Base-by-base conservation (phyloP, 2,329 filamentous ascomycete species). In the Thelonectria rubi region DNA sequence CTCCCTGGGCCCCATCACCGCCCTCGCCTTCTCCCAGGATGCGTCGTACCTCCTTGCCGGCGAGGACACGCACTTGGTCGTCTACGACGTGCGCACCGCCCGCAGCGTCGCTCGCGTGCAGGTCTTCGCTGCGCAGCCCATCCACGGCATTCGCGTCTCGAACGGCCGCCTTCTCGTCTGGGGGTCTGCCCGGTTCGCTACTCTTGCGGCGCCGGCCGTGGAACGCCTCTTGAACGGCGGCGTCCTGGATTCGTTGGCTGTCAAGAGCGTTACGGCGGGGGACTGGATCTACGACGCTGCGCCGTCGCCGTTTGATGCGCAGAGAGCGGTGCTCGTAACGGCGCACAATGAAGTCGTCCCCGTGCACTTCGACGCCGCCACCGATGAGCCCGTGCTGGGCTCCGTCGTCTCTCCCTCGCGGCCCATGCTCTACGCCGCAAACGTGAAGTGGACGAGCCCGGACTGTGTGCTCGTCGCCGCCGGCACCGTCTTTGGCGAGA, bases 401-500 rank as follows among this genome's bases (percentile, higher is more conserved):
- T 78, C 80, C 1, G 72, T 87, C 2, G 80, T 83, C 12, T 87
- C 88, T 6, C 88, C 89, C 15, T 91, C 94, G 8, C 86, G 91
- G 45, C 94, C 93, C 2, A 93, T 97, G 56, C 83, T 99, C 8
- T 99, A 97, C 76, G 92, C 93, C 15, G 94, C 93, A 5, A 87
- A 91, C 71, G 76, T 97, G 17, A 78, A 83, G 40, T 92, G 90
- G 84, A 77, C 88, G 8, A 82, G 83, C 7, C 55, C 76, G 6
- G 80, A 81, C 46, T 81, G 82, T 53, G 81, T 97, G 47, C 82
- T 97, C 18, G 86, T 97, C 52, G 92, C 93, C 7, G 91, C 91
- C 3, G 95, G 95, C 1, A 98, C 95, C 0, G 93, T 94, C 1
- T 98, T 98, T 77, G 95, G 95, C 3, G 94, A 98, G 75, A 91